phyloP scores from a whole-genome alignment of 2,329 filamentous ascomycete genomes.

The Monosporascus sp. region DNA sequence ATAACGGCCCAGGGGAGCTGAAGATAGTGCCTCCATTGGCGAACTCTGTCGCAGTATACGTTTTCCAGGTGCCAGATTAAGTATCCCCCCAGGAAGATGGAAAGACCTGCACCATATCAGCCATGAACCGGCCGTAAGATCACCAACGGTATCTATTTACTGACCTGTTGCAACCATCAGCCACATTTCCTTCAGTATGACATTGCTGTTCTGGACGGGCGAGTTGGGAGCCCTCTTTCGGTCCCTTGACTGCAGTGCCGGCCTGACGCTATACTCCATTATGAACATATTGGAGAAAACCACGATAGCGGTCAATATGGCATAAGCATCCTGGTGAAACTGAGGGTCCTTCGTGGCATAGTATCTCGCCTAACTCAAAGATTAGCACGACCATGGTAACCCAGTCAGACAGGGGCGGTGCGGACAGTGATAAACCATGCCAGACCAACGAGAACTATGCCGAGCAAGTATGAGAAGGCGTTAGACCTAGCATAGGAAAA shows the following conservation, averaged over 20 bases:
- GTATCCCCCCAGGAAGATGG: constrained; percentile 69
- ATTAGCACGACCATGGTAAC: constrained; percentile 1
- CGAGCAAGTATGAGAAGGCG: constrained; percentile 48
- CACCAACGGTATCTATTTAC: constrained; percentile 5
- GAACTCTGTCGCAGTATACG: constrained; percentile 61
- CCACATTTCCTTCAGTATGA: constrained; percentile 62
- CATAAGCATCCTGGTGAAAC: constrained; percentile 80
- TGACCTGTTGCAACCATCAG: constrained; percentile 56
- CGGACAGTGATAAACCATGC: constrained; percentile 69
- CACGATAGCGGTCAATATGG: constrained; percentile 62
- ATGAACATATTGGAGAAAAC: constrained; percentile 70
- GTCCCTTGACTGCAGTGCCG: constrained; percentile 37
- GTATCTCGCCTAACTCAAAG: constrained; percentile 46
- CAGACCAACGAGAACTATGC: constrained; percentile 47
- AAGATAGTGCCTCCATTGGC: constrained; percentile 59
- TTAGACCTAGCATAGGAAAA: constrained; percentile 63
- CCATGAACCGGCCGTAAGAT: constrained; percentile 21
- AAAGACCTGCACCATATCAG: constrained; percentile 44
- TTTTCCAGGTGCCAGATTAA: constrained; percentile 77
- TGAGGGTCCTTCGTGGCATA: constrained; percentile 74
- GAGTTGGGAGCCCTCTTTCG: constrained; percentile 38
- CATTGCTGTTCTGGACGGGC: constrained; percentile 19
- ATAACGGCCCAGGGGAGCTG: constrained; percentile 76
- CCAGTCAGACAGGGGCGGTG: constrained; percentile 2
- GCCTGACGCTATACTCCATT: constrained; percentile 53